Evolutionary conservation across 2,329 filamentous ascomycete species (phyloP), one percentile per base, ranked within the genome.

Genomic region (Tolypocladium sp.): DNA sequence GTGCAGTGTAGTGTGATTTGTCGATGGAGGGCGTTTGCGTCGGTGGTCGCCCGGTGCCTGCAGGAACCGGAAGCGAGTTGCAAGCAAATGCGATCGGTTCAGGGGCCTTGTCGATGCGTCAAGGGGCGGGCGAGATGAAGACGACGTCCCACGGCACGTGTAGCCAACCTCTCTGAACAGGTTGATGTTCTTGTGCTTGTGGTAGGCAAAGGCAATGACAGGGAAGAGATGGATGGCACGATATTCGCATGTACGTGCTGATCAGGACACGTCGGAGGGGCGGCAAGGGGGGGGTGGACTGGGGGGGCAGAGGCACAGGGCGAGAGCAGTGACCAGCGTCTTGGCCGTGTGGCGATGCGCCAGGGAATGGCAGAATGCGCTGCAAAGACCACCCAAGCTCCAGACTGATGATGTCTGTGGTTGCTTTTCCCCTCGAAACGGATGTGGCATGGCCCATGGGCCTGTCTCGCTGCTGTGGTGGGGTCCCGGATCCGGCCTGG

Each of bases 401-500:
- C 27, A 33, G 46, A 33, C 46, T 6, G 27, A 33, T 25, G 65
- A 68, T 72, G 67, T 70, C 64, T 70, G 62, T 67, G 67, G 68
- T 69, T 66, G 63, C 66, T 68, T 66, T 67, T 64, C 63, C 64
- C 66, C 67, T 67, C 66, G 67, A 67, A 66, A 52, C 55, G 42
- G 44, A 66, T 35, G 30, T 52, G 30, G 49, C 46, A 51, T 30
- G 44, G 42, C 42, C n/a, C n/a, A n/a, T 46, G 42, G 22, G 42
- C 44, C 44, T 68, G 65, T 67, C 67, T 64, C 64, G 64, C 63
- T 61, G 38, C 44, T 3, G 58, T 62, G 64, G 69, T 70, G 69
- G 70, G 67, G 67, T 70, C 70, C 54, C 69, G 69, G 69, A 73
- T 73, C 69, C 69, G 70, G 65, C 59, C 59, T 63, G 61, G 61